phyloP scores from a whole-genome alignment of 495 filamentous ascomycete species.

The Penicillium coprophilum region DNA sequence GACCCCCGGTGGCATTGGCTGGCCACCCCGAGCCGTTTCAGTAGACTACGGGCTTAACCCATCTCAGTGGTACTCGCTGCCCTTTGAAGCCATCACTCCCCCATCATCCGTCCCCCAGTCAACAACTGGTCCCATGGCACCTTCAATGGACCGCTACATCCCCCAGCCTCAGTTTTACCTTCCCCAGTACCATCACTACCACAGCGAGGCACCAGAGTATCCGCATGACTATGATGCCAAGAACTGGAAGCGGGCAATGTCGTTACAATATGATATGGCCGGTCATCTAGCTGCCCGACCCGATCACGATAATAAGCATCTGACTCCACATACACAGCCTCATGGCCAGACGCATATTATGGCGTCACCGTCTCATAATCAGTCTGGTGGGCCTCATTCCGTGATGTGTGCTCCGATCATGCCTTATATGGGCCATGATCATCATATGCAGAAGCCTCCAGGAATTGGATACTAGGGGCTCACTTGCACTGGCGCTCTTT shows the following conservation, averaged over 20 bases:
- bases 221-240: slow-evolving; percentile 29
- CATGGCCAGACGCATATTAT: slow-evolving; percentile 14
- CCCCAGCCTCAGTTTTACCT: slow-evolving; percentile 23
- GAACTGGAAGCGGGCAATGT: slow-evolving; percentile 37
- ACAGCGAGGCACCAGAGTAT: slow-evolving; percentile 21
- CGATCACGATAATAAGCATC: slow-evolving; percentile 30
- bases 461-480: slow-evolving; percentile 28
- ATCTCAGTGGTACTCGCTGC: slow-evolving; percentile 36
- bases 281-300: slow-evolving; percentile 20
- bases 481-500: background rate
- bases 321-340: slow-evolving; percentile 18
- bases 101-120: slow-evolving; percentile 28
- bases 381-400: slow-evolving; percentile 26
- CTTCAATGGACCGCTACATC: slow-evolving; percentile 24
- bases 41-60: slow-evolving; percentile 28
- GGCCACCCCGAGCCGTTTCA: slow-evolving; percentile 26
- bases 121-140: slow-evolving; percentile 26
- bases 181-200: slow-evolving; percentile 20
- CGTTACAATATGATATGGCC: slow-evolving; percentile 33
- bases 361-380: slow-evolving; percentile 25
- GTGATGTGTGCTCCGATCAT: slow-evolving; percentile 37
- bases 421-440: slow-evolving; percentile 30
- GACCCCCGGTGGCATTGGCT: slow-evolving; percentile 17
- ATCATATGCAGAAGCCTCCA: slow-evolving; percentile 24
- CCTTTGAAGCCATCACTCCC: slow-evolving; percentile 34